These are phyloP conservation scores for Suillus subluteus DNA, from an alignment of 768 basidiomycete species.

Conservation along the genomic window DNA sequence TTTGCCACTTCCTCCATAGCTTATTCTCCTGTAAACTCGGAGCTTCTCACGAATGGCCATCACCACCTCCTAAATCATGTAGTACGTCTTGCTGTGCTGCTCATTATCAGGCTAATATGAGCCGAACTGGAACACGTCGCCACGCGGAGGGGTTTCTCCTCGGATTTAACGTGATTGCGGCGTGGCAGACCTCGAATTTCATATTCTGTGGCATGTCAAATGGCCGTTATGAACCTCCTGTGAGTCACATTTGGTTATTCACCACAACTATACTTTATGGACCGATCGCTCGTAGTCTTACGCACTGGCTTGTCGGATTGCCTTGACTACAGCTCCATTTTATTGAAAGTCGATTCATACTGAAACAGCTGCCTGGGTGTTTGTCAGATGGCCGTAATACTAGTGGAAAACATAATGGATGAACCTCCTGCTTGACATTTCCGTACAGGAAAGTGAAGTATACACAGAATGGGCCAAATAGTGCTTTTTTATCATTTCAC, in stretches of 20 bases:
- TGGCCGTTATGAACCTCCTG: slow-evolving; percentile 5
- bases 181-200: not conserved
- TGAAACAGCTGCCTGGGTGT: not conserved
- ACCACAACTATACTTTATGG: not conserved
- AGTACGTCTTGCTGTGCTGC: not conserved
- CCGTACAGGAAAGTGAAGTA: slow-evolving; percentile 1
- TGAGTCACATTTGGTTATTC: not conserved
- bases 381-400: not conserved
- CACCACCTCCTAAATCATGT: not conserved
- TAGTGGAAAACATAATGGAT: not conserved
- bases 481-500: not conserved
- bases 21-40: not conserved
- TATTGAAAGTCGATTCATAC: not conserved
- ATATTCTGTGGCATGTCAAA: not conserved
- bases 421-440: not conserved
- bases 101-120: not conserved
- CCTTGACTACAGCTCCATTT: not conserved
- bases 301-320: not conserved
- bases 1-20: not conserved
- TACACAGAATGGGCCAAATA: not conserved
- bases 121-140: not conserved
- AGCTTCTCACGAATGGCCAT: not conserved
- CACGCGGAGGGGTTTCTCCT: not conserved
- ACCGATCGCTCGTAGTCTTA: not conserved
- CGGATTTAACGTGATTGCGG: slow-evolving; percentile 1